Base-by-base conservation (phyloP, 2,329 filamentous ascomycete species). In the Cadophora malorum region DNA sequence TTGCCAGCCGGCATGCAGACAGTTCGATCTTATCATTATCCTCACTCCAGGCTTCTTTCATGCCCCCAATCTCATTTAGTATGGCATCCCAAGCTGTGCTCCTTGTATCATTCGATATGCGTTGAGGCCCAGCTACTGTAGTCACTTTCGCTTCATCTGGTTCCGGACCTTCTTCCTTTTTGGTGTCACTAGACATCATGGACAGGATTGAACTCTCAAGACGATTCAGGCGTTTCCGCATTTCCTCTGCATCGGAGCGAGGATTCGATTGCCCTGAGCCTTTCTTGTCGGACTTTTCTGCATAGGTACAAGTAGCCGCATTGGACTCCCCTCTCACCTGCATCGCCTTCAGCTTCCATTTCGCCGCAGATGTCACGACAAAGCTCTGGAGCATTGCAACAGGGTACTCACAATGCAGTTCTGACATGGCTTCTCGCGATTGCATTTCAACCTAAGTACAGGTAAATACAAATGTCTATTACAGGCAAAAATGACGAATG, bases 51-150 rank as follows among this genome's bases (percentile, higher is more conserved):
- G 70, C 69, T 56, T 79, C 77, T 49, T 76, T 75, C 70, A 75
- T 72, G 45, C 70, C 69, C 61, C 70, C 70, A 25, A 73, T 66
- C 69, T 88, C 85, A 72, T 87, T 84, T 14, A 88, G 75, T 76
- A 88, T 86, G 3, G 85, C 84, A 81, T 87, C 83, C 69, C 85
- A 87, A 69, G 88, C 85, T 53, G 85, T 88, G 12, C 84, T 84
- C 4, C 85, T 68, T n/a, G 70, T 67, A 65, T 70, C 72, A 53
- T 63, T 58, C 53, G 49, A 69, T 21, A 72, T 66, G 25, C 52
- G 68, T 64, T 65, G 71, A 35, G 67, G 69, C 19, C 70, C 67
- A 61, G 69, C 60, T 60, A 67, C 53, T 14, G 7, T 41, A n/a
- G 41, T 38, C 21, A 23, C 55, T 10, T 62, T 41, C 21, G 33